Conservation (phyloP, 116 monocot species). For the Dioscorea cayenensis region DNA sequence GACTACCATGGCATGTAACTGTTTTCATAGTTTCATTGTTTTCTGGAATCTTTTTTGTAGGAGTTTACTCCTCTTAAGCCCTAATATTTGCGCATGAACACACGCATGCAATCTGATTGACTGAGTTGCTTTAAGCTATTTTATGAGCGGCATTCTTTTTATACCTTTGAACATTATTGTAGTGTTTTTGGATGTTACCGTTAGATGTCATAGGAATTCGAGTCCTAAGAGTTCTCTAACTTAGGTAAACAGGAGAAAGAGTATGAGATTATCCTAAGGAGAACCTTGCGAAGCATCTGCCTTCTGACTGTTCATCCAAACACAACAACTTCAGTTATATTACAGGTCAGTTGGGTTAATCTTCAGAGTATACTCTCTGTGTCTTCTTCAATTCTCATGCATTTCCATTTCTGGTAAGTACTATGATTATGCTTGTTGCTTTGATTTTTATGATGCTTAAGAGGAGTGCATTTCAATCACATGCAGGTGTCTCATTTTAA, state of each 20-base stretch:
- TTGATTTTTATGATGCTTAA: background rate
- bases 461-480: too few species aligned
- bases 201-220: background rate
- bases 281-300: conserved; percentile 83
- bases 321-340: conserved; percentile 80
- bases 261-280: conserved; percentile 82
- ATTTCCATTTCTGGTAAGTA: background rate
- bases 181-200: background rate
- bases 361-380: background rate
- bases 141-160: background rate
- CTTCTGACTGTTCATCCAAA: conserved; percentile 77
- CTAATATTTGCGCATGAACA: too few species aligned
- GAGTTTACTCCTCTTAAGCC: too few species aligned
- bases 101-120: too few species aligned
- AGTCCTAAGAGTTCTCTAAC: background rate
- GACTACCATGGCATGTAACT: too few species aligned
- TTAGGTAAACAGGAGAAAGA: conserved; percentile 85
- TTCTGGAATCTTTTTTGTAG: too few species aligned
- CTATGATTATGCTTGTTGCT: background rate
- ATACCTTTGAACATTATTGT: background rate
- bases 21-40: too few species aligned
- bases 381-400: background rate
- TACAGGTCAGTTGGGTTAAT: conserved; percentile 56
- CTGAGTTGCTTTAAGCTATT: background rate
- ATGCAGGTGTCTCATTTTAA: background rate